Percentiles rank a stretch among this genome's conserved stretches.
phyloP scores from a whole-genome alignment of 2,329 filamentous ascomycete species.

The Rhynchosporium graminicola region DNA sequence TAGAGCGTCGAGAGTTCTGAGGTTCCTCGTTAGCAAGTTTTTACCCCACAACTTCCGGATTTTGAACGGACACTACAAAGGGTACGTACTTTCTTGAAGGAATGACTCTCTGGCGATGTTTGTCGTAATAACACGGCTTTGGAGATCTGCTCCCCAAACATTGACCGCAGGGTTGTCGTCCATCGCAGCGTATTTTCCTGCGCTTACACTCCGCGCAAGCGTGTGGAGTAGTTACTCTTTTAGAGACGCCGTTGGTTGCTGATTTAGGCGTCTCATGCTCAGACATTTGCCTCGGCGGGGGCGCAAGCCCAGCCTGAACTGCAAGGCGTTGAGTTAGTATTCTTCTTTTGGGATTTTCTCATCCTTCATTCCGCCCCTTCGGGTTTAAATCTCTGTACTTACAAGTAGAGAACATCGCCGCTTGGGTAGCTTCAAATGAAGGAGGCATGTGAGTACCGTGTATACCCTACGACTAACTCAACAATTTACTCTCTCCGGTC shows the following conservation, averaged over 20 bases:
- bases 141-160: conserved; percentile 80
- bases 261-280: conserved; percentile 38
- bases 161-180: conserved; percentile 77
- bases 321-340: conserved; percentile 14
- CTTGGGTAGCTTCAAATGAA: conserved; percentile 33
- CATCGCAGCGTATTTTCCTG: conserved; percentile 82
- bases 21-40: conserved; percentile 28
- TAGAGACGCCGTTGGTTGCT: conserved; percentile 44
- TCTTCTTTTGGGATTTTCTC: conserved; percentile 8
- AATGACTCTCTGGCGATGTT: conserved; percentile 74
- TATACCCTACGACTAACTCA: conserved; percentile 12
- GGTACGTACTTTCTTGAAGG: conserved; percentile 69
- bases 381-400: conserved; percentile 23
- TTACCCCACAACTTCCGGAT: conserved; percentile 18
- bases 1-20: conserved; percentile 59
- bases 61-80: background rate
- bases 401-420: conserved; percentile 41
- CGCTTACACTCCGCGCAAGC: conserved; percentile 78
- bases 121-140: conserved; percentile 78
- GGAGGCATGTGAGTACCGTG: conserved; percentile 33
- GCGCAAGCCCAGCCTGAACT: conserved; percentile 40
- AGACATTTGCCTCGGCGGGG: conserved; percentile 33
- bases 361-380: too few relatives aligned
- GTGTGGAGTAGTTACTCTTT: conserved; percentile 58
- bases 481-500: conserved; percentile 11